phyloP scores from a whole-genome alignment of 2,329 filamentous ascomycete genomes.

The Clonostachys sp. region DNA sequence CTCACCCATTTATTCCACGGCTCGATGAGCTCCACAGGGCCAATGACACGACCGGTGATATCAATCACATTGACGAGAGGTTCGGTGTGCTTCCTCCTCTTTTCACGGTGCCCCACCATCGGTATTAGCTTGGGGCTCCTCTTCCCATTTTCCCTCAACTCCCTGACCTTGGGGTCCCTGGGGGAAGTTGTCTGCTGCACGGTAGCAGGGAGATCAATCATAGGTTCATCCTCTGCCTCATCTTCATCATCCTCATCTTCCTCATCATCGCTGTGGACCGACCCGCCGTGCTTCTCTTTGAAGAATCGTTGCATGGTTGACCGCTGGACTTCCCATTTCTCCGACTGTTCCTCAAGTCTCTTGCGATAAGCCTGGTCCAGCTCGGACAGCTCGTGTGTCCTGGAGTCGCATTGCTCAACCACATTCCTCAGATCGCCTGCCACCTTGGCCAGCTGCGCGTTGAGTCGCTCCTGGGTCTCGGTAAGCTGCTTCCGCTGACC shows the following conservation, averaged over 20 bases:
- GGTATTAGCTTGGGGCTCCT: background rate
- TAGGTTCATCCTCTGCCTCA: background rate
- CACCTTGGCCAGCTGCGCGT: conserved; percentile 21
- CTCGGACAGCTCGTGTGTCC: conserved; percentile 22
- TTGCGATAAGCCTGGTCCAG: conserved; percentile 24
- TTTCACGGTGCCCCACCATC: background rate
- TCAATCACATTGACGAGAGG: conserved; percentile 27
- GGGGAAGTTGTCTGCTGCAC: background rate
- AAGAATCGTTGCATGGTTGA: conserved; percentile 26
- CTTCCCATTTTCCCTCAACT: conserved; percentile 7
- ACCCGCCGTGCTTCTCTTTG: conserved; percentile 17
- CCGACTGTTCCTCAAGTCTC: conserved; percentile 16
- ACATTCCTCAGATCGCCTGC: conserved; percentile 30
- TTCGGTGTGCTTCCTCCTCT: background rate
- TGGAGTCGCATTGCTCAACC: conserved; percentile 18
- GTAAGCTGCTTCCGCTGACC: conserved; percentile 17
- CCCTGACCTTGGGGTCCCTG: background rate
- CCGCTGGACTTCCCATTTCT: conserved; percentile 16
- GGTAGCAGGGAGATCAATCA: background rate
- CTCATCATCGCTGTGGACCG: conserved; percentile 1
- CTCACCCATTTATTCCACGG: conserved; percentile 33
- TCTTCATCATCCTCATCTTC: background rate
- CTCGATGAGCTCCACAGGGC: conserved; percentile 26
- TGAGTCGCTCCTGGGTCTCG: conserved; percentile 18
- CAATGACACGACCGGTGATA: conserved; percentile 29